Evolutionary conservation across 352 stramenopile species (phyloP).

Genomic region (Globisporangium rhizosaccharum): DNA sequence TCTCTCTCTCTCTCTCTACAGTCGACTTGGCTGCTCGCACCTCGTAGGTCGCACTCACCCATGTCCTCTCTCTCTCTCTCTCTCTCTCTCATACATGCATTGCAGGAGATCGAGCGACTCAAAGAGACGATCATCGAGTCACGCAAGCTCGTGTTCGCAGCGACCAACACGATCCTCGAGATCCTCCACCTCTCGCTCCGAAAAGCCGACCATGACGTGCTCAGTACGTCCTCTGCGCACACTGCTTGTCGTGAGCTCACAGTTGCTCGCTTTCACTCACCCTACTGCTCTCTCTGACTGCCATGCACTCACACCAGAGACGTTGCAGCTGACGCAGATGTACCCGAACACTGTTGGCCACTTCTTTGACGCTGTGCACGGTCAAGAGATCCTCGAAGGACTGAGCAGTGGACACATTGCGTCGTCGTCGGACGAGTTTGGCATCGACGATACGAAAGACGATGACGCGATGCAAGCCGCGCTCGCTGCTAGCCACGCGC

Average conservation of each 20-base stretch:
- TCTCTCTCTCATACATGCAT: not conserved
- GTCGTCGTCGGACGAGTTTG: conserved; percentile 35
- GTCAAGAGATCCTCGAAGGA: conserved; percentile 44
- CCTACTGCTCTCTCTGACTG: not conserved
- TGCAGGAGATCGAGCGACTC: conserved; percentile 53
- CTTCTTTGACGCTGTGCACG: conserved; percentile 58
- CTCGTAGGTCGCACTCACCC: too few relatives aligned
- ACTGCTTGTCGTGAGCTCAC: not conserved
- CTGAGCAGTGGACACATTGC: conserved; percentile 53
- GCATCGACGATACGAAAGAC: conserved; percentile 35
- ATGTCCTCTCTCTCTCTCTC: not conserved
- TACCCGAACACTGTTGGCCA: conserved; percentile 43
- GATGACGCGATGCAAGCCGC: conserved; percentile 25
- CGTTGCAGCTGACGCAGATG: conserved; percentile 55
- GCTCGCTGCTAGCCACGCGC: conserved; percentile 24
- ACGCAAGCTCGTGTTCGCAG: conserved; percentile 49
- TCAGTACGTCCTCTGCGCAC: conserved; percentile 27
- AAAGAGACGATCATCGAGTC: conserved; percentile 51
- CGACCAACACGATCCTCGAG: conserved; percentile 54
- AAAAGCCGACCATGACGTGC: conserved; percentile 46
- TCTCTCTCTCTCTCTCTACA: too few relatives aligned
- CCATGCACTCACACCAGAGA: conserved; percentile 22
- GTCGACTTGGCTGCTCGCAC: too few relatives aligned
- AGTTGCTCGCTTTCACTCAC: not conserved
- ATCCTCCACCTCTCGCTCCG: conserved; percentile 52